These are phyloP conservation scores for Hypoxylon crocopeplum DNA, from an alignment of 495 filamentous ascomycete species.

Conservation along the genomic window DNA sequence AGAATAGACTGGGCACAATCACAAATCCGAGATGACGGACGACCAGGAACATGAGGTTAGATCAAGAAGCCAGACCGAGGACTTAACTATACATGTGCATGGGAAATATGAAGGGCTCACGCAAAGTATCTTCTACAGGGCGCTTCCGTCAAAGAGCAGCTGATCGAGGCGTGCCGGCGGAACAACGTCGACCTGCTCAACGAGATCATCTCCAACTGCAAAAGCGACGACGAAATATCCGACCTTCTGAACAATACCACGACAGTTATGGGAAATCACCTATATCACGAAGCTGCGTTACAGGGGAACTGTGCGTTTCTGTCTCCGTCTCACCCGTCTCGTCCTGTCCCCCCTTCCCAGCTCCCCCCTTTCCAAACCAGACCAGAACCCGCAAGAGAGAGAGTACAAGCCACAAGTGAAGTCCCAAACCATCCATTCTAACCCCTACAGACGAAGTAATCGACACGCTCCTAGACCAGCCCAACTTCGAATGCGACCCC, in stretches of 20 bases:
- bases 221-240: constrained; percentile 60
- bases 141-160: constrained; percentile 80
- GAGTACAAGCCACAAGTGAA: not conserved
- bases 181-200: constrained; percentile 86
- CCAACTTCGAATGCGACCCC: constrained; percentile 93
- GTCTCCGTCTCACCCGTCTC: not conserved
- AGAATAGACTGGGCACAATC: not conserved
- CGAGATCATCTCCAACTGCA: constrained; percentile 58
- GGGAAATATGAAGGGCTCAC: not conserved
- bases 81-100: not conserved
- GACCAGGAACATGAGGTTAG: constrained; percentile 52
- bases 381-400: not conserved
- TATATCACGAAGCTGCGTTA: constrained; percentile 86
- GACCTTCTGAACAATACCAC: constrained; percentile 81
- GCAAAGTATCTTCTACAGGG: constrained; percentile 61
- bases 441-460: constrained; percentile 76
- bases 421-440: not conserved
- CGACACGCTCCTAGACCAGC: constrained; percentile 91
- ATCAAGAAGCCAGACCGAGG: not conserved
- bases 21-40: constrained; percentile 50
- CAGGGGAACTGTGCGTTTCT: constrained; percentile 75
- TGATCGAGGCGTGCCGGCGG: constrained; percentile 91
- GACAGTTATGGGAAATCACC: constrained; percentile 83
- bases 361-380: not conserved
- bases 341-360: not conserved